phyloP scores from a whole-genome alignment of 768 basidiomycete species.

The Amanita muscaria region DNA sequence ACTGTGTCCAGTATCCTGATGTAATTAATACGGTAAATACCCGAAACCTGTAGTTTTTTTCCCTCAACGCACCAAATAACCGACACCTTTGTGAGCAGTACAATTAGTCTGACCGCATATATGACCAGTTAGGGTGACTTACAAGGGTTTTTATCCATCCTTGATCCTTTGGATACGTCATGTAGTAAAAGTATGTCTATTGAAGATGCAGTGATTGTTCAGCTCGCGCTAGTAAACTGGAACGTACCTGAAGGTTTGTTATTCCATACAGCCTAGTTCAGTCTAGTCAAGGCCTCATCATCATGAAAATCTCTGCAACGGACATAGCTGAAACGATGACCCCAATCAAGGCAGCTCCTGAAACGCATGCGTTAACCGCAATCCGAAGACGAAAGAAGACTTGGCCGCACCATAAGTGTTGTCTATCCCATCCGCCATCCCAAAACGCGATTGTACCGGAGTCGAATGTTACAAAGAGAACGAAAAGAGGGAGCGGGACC shows the following conservation, averaged over 20 bases:
- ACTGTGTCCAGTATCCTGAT: constrained; percentile 23
- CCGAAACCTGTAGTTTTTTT: too few relatives aligned
- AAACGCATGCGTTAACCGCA: constrained; percentile 13
- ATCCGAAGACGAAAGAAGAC: neutral
- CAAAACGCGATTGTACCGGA: too few relatives aligned
- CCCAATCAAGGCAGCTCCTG: constrained; percentile 21
- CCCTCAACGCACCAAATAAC: neutral
- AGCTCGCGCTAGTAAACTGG: neutral
- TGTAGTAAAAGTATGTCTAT: constrained; percentile 28
- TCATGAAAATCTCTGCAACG: constrained; percentile 5
- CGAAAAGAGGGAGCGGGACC: too few relatives aligned
- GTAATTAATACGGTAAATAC: neutral
- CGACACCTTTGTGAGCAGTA: neutral
- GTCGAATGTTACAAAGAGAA: too few relatives aligned
- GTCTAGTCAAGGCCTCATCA: neutral
- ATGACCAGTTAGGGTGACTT: constrained; percentile 8
- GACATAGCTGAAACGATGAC: constrained; percentile 26
- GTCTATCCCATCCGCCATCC: constrained; percentile 8
- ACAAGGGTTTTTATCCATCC: constrained; percentile 20
- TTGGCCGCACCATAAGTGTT: constrained; percentile 16
- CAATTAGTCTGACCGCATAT: too few relatives aligned
- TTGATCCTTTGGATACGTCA: constrained; percentile 24
- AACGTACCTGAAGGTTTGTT: constrained; percentile 25
- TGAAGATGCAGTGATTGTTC: neutral
- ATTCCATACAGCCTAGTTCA: constrained; percentile 25